These are phyloP conservation scores for Quercus parvula DNA, from an alignment of 306 rosid genomes.

Conservation along the genomic window DNA sequence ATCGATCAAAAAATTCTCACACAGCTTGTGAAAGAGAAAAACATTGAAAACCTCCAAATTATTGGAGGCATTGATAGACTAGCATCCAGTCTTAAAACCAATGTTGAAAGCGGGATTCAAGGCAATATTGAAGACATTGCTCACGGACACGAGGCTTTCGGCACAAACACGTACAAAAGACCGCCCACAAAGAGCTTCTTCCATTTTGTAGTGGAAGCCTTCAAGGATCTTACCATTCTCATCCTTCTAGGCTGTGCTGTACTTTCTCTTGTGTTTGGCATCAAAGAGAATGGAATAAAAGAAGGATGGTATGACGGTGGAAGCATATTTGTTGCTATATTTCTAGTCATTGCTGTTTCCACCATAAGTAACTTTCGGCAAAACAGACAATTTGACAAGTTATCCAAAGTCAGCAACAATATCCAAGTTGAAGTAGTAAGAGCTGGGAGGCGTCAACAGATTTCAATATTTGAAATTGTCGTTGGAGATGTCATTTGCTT, in stretches of 20 bases:
- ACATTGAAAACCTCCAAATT: conserved; percentile 6
- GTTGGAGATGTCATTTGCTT: conserved; percentile 31
- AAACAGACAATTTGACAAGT: conserved; percentile 11
- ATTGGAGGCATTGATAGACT: conserved; percentile 33
- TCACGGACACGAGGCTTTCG: background rate
- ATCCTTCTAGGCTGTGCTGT: conserved; percentile 39
- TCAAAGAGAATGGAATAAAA: conserved; percentile 27
- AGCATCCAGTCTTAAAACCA: conserved; percentile 25
- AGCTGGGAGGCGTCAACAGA: conserved; percentile 11
- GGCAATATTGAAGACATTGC: conserved; percentile 14
- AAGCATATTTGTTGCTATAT: conserved; percentile 34
- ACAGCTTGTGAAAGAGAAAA: conserved; percentile 34
- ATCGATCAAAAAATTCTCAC: conserved; percentile 21
- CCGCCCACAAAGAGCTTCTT: conserved; percentile 21
- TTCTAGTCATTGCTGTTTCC: conserved; percentile 18
- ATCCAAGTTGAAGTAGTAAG: conserved; percentile 31
- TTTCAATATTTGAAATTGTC: conserved; percentile 23
- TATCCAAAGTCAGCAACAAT: conserved; percentile 16
- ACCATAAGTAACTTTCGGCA: conserved; percentile 20
- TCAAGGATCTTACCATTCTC: conserved; percentile 30
- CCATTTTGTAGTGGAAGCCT: conserved; percentile 25
- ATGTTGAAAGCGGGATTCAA: conserved; percentile 17
- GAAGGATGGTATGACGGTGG: conserved; percentile 45
- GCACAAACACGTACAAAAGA: conserved; percentile 14
- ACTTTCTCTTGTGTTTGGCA: conserved; percentile 38